Evolutionary conservation across 2,329 filamentous ascomycete species (phyloP).

Genomic region (Penicillium nordicum): DNA sequence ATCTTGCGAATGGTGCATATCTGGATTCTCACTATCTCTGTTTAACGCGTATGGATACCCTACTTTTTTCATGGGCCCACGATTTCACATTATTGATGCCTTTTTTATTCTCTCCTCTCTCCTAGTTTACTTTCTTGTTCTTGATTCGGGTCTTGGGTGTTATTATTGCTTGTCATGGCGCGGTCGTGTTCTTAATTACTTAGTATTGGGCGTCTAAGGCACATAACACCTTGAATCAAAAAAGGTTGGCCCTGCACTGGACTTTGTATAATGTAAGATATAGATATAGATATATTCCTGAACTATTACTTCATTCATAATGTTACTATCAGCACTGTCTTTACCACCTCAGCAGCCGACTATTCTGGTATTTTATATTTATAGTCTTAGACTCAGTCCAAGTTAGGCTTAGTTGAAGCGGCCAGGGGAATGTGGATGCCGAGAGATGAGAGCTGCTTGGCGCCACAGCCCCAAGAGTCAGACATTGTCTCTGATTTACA

Average conservation of each 20-base stretch:
- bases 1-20: neutral
- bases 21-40: neutral
- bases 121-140: neutral
- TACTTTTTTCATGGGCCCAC: neutral
- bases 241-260: neutral
- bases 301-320: neutral
- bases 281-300: neutral
- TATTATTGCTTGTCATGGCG: neutral
- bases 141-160: neutral
- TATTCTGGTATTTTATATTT: too few species aligned
- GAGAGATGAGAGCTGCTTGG: too few species aligned
- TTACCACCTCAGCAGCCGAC: too few species aligned
- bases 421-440: neutral
- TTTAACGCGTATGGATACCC: conserved; percentile 7
- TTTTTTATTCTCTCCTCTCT: neutral
- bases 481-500: too few species aligned
- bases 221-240: neutral
- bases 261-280: neutral
- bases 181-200: neutral
- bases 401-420: neutral
- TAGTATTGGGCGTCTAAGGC: neutral
- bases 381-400: neutral
- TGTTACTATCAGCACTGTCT: too few species aligned
- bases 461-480: too few species aligned
- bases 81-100: neutral